Evolutionary conservation across 371 early-diverging fungal genomes (phyloP).

Genomic region (Batrachochytrium dendrobatidis): DNA sequence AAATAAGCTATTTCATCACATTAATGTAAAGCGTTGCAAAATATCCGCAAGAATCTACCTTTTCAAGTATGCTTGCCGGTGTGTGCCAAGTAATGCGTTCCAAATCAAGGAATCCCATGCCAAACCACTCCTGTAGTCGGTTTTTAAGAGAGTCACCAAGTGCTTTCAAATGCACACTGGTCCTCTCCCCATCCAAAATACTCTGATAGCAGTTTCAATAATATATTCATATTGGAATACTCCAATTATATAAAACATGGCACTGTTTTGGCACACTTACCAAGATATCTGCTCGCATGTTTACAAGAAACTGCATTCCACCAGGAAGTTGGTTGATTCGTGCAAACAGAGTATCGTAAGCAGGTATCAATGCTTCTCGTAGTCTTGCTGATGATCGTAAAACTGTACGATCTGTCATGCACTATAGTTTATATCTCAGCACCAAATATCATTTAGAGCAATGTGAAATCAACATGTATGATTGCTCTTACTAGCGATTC

Average conservation of each 20-base stretch:
- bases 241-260: neutral
- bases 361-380: constrained; percentile 54
- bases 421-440: too few species aligned
- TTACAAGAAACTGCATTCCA: constrained; percentile 66
- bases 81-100: constrained; percentile 68
- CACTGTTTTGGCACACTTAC: too few species aligned
- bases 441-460: constrained; percentile 19
- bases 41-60: constrained; percentile 52
- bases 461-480: constrained; percentile 5
- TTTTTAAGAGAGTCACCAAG: constrained; percentile 53
- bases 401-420: constrained; percentile 24
- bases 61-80: constrained; percentile 68
- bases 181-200: constrained; percentile 16
- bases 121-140: constrained; percentile 57
- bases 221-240: neutral
- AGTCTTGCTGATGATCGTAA: constrained; percentile 49
- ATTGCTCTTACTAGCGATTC: neutral
- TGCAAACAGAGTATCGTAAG: constrained; percentile 59
- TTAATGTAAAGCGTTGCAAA: neutral
- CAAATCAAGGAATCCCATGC: constrained; percentile 57
- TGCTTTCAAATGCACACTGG: constrained; percentile 32
- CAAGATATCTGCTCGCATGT: constrained; percentile 63
- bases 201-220: constrained; percentile 8
- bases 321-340: constrained; percentile 63
- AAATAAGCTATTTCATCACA: neutral